A percentile compares a stretch with the other conserved stretches of the same genome.
Evolutionary conservation across 2,329 filamentous ascomycete species (phyloP).

Genomic region (Diplodia scrobiculata): DNA sequence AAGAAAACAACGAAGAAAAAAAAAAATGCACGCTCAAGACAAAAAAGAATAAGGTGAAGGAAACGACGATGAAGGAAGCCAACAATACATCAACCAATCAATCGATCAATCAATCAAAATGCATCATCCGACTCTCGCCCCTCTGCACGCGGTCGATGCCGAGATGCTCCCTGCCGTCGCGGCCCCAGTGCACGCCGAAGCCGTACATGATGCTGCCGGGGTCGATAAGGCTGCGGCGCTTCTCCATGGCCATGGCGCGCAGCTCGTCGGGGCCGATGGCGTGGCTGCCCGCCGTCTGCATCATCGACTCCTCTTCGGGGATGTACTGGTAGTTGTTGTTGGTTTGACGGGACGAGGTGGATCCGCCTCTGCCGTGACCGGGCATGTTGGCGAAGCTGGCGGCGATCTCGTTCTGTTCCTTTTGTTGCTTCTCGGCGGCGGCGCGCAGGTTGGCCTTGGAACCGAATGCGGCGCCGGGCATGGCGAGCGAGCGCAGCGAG

Average conservation of each 20-base stretch:
- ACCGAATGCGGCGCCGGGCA: conserved; percentile 33
- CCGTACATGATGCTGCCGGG: conserved; percentile 52
- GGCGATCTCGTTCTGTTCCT: conserved; percentile 13
- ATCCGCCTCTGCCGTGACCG: not conserved
- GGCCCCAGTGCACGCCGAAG: conserved; percentile 60
- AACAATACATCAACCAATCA: no score
- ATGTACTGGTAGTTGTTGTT: not conserved
- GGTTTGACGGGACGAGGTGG: not conserved
- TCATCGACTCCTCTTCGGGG: not conserved
- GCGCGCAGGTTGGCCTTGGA: conserved; percentile 26
- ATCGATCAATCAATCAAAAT: conserved; percentile 20
- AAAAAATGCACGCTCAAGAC: not conserved
- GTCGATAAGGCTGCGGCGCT: conserved; percentile 36
- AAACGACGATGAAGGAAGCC: not conserved
- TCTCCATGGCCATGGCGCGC: conserved; percentile 28
- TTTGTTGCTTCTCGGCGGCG: conserved; percentile 14
- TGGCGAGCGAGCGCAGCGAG: conserved; percentile 38
- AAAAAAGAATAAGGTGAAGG: not conserved
- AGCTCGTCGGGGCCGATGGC: not conserved
- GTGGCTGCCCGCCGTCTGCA: not conserved
- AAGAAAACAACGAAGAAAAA: not conserved
- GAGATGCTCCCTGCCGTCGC: conserved; percentile 62
- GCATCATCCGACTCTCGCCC: conserved; percentile 37
- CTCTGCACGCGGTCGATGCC: conserved; percentile 57
- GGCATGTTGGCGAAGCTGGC: conserved; percentile 10